phyloP scores from a whole-genome alignment of 805 yeast species.

The Candida nanaspora region DNA sequence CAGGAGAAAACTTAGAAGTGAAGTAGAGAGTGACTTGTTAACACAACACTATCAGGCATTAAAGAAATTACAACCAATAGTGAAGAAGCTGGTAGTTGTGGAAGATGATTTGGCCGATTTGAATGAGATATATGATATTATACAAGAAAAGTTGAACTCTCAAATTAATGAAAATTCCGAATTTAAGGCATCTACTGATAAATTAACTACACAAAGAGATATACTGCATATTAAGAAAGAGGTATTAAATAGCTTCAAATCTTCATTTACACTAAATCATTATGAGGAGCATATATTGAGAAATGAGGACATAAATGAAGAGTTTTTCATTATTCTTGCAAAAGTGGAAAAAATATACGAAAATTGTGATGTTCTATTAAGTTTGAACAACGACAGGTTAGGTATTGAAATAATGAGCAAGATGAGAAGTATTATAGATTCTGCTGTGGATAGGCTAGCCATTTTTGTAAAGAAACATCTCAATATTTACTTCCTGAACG shows the following conservation, averaged over 20 bases:
- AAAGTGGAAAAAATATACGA: conserved; percentile 60
- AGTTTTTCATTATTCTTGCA: conserved; percentile 51
- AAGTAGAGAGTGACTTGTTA: conserved; percentile 53
- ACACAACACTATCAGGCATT: conserved; percentile 46
- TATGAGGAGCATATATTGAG: conserved; percentile 59
- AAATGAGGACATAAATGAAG: conserved; percentile 34
- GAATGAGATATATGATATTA: conserved; percentile 15
- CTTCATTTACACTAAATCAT: conserved; percentile 60
- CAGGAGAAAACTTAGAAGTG: conserved; percentile 53
- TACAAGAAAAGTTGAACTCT: conserved; percentile 16
- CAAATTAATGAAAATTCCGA: conserved; percentile 16
- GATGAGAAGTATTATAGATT: conserved; percentile 42
- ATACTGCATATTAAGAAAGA: conserved; percentile 41
- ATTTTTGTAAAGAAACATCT: conserved; percentile 27
- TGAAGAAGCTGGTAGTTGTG: conserved; percentile 29
- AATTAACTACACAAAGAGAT: conserved; percentile 25
- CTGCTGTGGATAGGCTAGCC: conserved; percentile 49
- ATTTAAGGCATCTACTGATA: conserved; percentile 12
- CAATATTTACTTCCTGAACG: conserved; percentile 16
- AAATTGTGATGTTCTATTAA: conserved; percentile 62
- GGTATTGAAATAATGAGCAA: conserved; percentile 61
- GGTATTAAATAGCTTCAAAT: conserved; percentile 45
- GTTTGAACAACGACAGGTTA: conserved; percentile 57
- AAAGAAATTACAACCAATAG: conserved; percentile 37
- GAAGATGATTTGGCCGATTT: conserved; percentile 22